Evolutionary conservation across 148 eudicot species (phyloP), one percentile per base, ranked within the genome.

Genomic region (Chenopodium berlandieri): DNA sequence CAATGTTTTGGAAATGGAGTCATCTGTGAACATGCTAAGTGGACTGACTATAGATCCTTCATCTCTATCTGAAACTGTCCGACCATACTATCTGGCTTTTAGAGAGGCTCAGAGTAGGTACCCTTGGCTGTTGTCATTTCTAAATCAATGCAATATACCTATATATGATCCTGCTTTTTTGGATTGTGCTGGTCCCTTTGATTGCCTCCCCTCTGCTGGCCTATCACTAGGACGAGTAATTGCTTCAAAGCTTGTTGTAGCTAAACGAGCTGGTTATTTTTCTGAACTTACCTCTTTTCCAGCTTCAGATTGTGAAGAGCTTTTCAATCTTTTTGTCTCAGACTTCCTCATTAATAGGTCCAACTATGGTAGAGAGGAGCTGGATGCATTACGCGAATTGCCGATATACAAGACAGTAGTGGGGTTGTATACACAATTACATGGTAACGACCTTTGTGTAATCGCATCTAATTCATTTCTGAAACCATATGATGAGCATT

Each of bases 81-180:
- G 83, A 82, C 89, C 92, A 27, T 92, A 88, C 83, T 64, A 83
- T 60, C 64, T 83, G 71, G 92, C 91, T 73, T 92, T 88, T 86
- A 83, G 84, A 84, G 83, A 76, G 78, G 87, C 79, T 34, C 86
- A 86, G 71, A 86, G 78, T 73, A 89, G 73, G 74, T 91, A 92
- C 86, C 99, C 99, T 71, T 96, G 98, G 99, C 84, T 96, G 85
- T 80, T 89, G 63, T 90, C 93, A 63, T 80, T 96, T 82, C 86
- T 96, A 78, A 94, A 94, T 88, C 97, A 96, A 78, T 94, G 94
- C 85, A 94, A 94, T 73, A 96, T 96, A 87, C 99, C 99, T 52
- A 82, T 89, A 22, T 91, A 86, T 87, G 98, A 96, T 85, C 85
- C 90, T 71, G 73, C 90, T 86, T 96, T 91, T 89, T 76, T 96